phyloP scores from a whole-genome alignment of 768 basidiomycete genomes.

The Fomitopsis pulvina region DNA sequence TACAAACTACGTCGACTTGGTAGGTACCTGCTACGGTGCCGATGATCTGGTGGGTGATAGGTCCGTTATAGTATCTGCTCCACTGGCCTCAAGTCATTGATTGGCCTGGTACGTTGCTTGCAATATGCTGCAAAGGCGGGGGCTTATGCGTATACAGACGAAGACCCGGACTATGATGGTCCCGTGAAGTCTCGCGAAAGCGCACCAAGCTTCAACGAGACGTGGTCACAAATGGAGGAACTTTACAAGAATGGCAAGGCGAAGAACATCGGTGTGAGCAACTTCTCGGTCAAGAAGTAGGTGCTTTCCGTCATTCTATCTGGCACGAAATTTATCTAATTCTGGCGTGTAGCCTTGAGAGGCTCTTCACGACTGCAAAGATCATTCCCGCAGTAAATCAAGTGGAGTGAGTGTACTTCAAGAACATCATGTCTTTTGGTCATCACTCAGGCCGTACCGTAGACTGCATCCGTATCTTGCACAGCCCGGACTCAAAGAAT shows the following conservation, averaged over 20 bases:
- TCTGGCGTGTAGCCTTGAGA: conserved; percentile 15
- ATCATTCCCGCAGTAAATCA: conserved; percentile 32
- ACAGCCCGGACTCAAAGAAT: conserved; percentile 39
- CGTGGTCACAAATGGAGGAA: conserved; percentile 48
- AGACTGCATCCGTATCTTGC: conserved; percentile 48
- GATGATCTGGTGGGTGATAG: too few relatives aligned
- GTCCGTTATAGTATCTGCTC: conserved; percentile 35
- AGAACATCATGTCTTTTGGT: background rate
- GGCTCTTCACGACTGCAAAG: conserved; percentile 23
- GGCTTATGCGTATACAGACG: conserved; percentile 2
- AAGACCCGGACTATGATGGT: conserved; percentile 27
- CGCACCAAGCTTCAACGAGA: conserved; percentile 28
- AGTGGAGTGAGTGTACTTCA: conserved; percentile 21
- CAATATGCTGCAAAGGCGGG: background rate
- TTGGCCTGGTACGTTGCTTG: conserved; percentile 4
- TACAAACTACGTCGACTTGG: background rate
- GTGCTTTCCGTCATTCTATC: conserved; percentile 1
- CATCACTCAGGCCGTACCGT: background rate
- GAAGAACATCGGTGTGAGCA: conserved; percentile 51
- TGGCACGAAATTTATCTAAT: background rate
- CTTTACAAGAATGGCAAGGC: conserved; percentile 39
- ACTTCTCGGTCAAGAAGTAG: conserved; percentile 54
- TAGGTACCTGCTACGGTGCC: background rate
- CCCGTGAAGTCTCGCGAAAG: conserved; percentile 24
- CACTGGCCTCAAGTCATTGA: conserved; percentile 39